Evolutionary conservation across 306 rosid genomes (phyloP).

Genomic region (Citrullus colocynthis): DNA sequence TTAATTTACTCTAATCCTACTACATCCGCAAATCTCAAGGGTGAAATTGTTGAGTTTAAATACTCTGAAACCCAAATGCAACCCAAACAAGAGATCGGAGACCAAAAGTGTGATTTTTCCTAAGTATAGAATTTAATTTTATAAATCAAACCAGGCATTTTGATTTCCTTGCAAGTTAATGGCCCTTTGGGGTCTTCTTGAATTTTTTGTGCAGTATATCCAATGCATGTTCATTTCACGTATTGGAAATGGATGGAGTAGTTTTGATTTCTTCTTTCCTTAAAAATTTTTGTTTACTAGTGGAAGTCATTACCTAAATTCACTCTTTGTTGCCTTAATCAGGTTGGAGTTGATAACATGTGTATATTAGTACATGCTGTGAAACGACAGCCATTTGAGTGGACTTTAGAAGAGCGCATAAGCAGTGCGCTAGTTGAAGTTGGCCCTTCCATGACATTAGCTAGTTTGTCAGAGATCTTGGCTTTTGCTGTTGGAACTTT

Average conservation of each 20-base stretch:
- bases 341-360: constrained; percentile 99
- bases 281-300: not conserved
- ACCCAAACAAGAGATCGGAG: too few relatives aligned
- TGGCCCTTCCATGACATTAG: constrained; percentile 92
- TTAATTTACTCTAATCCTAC: too few relatives aligned
- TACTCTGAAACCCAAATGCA: too few relatives aligned
- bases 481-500: constrained; percentile 95
- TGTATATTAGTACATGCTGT: constrained; percentile 89
- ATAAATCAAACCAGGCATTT: not conserved
- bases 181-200: not conserved
- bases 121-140: too few relatives aligned
- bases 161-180: not conserved
- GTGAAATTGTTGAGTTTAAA: too few relatives aligned
- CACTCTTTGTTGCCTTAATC: constrained; percentile 20
- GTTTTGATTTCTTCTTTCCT: not conserved
- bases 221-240: not conserved
- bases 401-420: constrained; percentile 65
- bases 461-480: constrained; percentile 80
- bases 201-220: not conserved
- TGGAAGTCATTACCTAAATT: constrained; percentile 6
- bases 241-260: not conserved
- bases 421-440: constrained; percentile 84
- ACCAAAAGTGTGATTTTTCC: too few relatives aligned
- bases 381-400: constrained; percentile 58
- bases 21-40: too few relatives aligned